Base-by-base conservation (phyloP, 352 stramenopile species). In the Globisporangium canariense region DNA sequence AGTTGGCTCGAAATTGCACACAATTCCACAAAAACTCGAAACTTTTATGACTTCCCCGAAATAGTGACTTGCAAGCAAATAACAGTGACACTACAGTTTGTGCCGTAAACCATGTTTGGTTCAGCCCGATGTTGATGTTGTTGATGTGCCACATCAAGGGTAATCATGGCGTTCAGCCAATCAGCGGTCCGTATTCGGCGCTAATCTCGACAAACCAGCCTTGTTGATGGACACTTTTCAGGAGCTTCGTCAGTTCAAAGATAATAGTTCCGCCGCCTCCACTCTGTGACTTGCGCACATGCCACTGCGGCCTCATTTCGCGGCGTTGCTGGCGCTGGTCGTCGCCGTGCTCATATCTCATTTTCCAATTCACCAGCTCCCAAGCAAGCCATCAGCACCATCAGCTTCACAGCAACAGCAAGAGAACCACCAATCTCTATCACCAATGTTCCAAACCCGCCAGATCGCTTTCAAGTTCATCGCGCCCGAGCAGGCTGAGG, bases 401-500 rank as follows among this genome's bases (percentile, higher is more conserved):
- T 1, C 43, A 50, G 18, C 16, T 25, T 18, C 16, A 50, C 43
- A 25, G 43, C 43, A 25, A 25, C 22, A 25, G 22, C 22, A 25
- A 25, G 22, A 25, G 22, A 25, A 25, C 22, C 22, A 50, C 13
- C 43, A 50, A 18, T 50, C n/a, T 5, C 18, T 10, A 50, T 22
- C 43, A 50, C 7, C 43, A 50, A 50, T 50, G 43, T 50, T 50
- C 43, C 22, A 50, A 18, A 50, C 43, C 43, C 43, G 43, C n/a
- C 43, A 50, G n/a, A 14, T 50, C 43, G 43, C 43, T 8, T 25
- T 50, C 43, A 79, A 83, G 57, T 91, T 91, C 50, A 58, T 89
- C 51, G 75, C 79, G 7, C 62, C 66, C 1, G 76, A 89, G 56
- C 78, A 87, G 56, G 32, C 58, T 22, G 80, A 91, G 60, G 79